Conservation (phyloP, 495 filamentous ascomycete species). For the Aspergillus leporis region DNA sequence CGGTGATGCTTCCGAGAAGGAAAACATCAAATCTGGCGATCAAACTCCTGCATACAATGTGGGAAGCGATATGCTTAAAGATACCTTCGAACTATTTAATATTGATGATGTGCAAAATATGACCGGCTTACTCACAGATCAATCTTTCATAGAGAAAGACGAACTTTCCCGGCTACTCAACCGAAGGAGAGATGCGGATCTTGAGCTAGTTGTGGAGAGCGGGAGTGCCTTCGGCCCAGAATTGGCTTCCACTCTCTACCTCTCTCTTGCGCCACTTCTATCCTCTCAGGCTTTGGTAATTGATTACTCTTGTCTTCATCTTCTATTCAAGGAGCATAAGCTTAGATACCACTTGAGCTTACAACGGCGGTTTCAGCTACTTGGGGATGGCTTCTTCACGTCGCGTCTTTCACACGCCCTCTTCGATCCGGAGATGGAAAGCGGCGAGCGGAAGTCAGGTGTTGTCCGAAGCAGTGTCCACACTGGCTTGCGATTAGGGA, state of each 20-base stretch:
- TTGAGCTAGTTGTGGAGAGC: slow-evolving; percentile 7
- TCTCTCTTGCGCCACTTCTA: slow-evolving; percentile 76
- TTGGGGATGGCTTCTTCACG: slow-evolving; percentile 81
- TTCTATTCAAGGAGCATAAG: slow-evolving; percentile 74
- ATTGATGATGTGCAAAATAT: slow-evolving; percentile 32
- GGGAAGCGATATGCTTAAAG: slow-evolving; percentile 13
- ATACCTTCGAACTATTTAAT: slow-evolving; percentile 42
- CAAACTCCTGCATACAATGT: background rate
- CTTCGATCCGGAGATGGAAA: slow-evolving; percentile 81
- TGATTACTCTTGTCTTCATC: slow-evolving; percentile 72
- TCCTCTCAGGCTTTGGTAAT: slow-evolving; percentile 72
- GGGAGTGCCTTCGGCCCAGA: slow-evolving; percentile 61
- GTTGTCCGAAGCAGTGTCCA: slow-evolving; percentile 65
- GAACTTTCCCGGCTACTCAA: slow-evolving; percentile 31
- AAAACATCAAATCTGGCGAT: background rate
- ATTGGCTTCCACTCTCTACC: slow-evolving; percentile 64
- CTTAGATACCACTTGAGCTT: slow-evolving; percentile 75
- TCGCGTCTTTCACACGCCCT: slow-evolving; percentile 78
- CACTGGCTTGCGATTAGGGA: slow-evolving; percentile 80
- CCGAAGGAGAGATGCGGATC: slow-evolving; percentile 14
- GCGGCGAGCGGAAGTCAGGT: slow-evolving; percentile 70
- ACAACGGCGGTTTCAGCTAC: slow-evolving; percentile 76
- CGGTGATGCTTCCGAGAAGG: slow-evolving; percentile 7
- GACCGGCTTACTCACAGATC: slow-evolving; percentile 28
- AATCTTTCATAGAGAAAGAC: slow-evolving; percentile 28